Evolutionary conservation across 2,329 filamentous ascomycete species (phyloP).

Genomic region (Curvularia sp.): DNA sequence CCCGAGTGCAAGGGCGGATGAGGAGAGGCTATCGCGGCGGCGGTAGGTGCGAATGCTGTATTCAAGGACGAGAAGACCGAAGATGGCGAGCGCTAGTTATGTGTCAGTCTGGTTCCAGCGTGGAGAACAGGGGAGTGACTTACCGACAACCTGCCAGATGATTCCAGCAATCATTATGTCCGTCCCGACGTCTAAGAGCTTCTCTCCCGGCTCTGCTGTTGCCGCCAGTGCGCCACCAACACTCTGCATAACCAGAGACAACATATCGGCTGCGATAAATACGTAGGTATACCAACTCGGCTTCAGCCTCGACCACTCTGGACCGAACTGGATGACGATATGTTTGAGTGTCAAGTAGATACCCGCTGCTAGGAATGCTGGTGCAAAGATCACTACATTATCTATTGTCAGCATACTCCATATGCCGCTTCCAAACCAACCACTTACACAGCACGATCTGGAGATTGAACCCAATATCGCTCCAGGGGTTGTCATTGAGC

Average conservation of each 20-base stretch:
- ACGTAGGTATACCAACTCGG: conserved; percentile 61
- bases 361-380: conserved; percentile 62
- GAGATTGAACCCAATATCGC: conserved; percentile 55
- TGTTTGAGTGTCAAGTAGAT: conserved; percentile 65
- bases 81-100: conserved; percentile 52
- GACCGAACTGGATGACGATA: conserved; percentile 61
- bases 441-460: conserved; percentile 57
- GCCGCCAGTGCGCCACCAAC: conserved; percentile 64
- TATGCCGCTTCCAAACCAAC: not conserved
- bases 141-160: conserved; percentile 61
- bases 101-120: conserved; percentile 11
- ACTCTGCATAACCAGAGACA: conserved; percentile 64
- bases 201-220: conserved; percentile 51
- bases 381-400: conserved; percentile 59
- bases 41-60: conserved; percentile 38
- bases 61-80: conserved; percentile 52
- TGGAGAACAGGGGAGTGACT: conserved; percentile 34
- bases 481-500: conserved; percentile 62
- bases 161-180: conserved; percentile 65
- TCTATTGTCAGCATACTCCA: not conserved
- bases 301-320: conserved; percentile 31
- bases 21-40: conserved; percentile 23
- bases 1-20: conserved; percentile 21
- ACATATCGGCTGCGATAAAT: conserved; percentile 64
- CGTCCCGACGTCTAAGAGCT: conserved; percentile 54